A percentile compares a stretch with the other conserved stretches of the same genome.
Conservation (phyloP, 257 asterid species). For the Scutellaria minor region DNA sequence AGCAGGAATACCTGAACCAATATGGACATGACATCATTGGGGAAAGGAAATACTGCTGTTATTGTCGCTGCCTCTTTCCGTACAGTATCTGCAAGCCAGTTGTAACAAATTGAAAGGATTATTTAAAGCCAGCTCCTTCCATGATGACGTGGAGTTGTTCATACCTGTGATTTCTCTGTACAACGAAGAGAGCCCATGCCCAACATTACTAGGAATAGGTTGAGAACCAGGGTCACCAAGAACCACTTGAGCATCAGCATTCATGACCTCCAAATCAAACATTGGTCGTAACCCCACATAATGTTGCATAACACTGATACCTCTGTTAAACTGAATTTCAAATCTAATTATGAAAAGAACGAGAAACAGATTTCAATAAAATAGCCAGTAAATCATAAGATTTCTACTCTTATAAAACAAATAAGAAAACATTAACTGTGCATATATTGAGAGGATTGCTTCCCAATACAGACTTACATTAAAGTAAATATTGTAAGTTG, state of each 20-base stretch:
- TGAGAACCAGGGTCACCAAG: conserved; percentile 83
- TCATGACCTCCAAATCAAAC: conserved; percentile 92
- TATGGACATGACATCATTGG: conserved; percentile 69
- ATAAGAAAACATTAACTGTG: not conserved
- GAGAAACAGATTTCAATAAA: not conserved
- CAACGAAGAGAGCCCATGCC: conserved; percentile 81
- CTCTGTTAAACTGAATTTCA: conserved; percentile 86
- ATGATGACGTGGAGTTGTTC: conserved; percentile 25
- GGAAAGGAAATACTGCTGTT: conserved; percentile 89
- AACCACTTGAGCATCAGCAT: conserved; percentile 80
- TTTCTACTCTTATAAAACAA: not conserved
- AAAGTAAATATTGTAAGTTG: not conserved
- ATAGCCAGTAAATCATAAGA: conserved; percentile 14
- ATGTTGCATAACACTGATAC: conserved; percentile 98
- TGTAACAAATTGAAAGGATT: conserved; percentile 28
- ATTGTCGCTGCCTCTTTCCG: conserved; percentile 91
- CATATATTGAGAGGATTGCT: not conserved
- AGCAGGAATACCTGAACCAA: conserved; percentile 67
- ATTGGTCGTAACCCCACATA: conserved; percentile 95
- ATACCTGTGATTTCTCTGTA: conserved; percentile 85
- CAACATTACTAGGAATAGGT: conserved; percentile 85
- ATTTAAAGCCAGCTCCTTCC: conserved; percentile 22
- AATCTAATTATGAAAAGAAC: conserved; percentile 30
- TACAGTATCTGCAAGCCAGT: conserved; percentile 69
- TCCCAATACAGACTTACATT: not conserved